These are phyloP conservation scores for Beta lomatogona DNA, from an alignment of 179 eudicot genomes.

Conservation along the genomic window DNA sequence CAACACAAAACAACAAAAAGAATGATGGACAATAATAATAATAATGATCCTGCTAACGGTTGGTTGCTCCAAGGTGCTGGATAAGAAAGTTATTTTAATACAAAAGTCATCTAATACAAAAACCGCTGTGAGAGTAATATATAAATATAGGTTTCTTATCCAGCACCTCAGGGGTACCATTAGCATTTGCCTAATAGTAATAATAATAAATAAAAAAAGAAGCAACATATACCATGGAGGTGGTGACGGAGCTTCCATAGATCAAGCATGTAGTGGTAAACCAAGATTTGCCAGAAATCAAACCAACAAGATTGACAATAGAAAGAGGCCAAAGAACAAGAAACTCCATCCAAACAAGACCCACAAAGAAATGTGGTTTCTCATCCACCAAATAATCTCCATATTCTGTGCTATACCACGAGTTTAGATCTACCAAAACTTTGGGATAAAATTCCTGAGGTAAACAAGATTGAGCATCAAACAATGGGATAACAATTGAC, in stretches of 20 bases:
- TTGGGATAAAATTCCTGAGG: constrained; percentile 50
- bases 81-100: too few species aligned
- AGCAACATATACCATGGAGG: constrained; percentile 50
- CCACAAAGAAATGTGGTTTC: constrained; percentile 71
- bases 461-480: constrained; percentile 54
- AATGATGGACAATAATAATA: too few species aligned
- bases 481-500: constrained; percentile 49
- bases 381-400: constrained; percentile 63
- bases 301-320: constrained; percentile 41
- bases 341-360: constrained; percentile 64
- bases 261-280: constrained; percentile 57
- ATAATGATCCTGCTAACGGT: too few species aligned
- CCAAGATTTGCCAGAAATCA: constrained; percentile 52
- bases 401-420: constrained; percentile 45
- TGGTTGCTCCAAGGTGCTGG: too few species aligned
- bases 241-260: constrained; percentile 53
- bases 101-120: too few species aligned
- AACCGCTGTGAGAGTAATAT: too few species aligned
- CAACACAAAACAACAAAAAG: too few species aligned
- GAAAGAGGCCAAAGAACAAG: constrained; percentile 63
- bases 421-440: constrained; percentile 46
- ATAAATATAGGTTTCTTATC: too few species aligned
- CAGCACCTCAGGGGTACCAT: too few species aligned
- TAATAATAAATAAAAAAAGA: neutral
- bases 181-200: too few species aligned